A percentile compares a stretch with the other conserved stretches of the same genome.
These are phyloP conservation scores for Ceratocystis eucalypticola DNA, from an alignment of 2,329 filamentous ascomycete species.

Conservation along the genomic window DNA sequence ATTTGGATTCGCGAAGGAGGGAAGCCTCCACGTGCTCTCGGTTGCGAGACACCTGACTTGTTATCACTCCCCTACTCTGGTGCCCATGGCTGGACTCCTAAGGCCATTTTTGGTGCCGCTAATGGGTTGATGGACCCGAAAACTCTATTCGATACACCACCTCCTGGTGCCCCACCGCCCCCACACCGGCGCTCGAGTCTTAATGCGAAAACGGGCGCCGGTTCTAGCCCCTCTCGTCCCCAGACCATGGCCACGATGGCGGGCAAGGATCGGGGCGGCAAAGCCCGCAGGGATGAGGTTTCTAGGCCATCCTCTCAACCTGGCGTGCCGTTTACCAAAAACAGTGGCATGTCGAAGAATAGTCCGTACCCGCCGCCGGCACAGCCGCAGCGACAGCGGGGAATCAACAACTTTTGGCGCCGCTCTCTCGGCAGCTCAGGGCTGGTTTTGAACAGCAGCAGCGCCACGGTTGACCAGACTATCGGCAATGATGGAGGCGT, in stretches of 20 bases:
- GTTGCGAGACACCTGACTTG: slow-evolving; percentile 36
- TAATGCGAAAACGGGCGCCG: slow-evolving; percentile 32
- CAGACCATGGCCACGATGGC: slow-evolving; percentile 11
- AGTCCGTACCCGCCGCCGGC: slow-evolving; percentile 16
- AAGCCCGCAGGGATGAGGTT: slow-evolving; percentile 8
- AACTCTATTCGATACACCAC: slow-evolving; percentile 22
- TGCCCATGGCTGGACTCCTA: slow-evolving; percentile 34
- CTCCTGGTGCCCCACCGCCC: slow-evolving; percentile 32
- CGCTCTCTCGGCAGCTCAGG: slow-evolving; percentile 33
- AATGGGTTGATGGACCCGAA: slow-evolving; percentile 25
- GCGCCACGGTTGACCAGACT: slow-evolving; percentile 16
- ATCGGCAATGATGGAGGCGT: slow-evolving; percentile 15
- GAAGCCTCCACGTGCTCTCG: slow-evolving; percentile 28
- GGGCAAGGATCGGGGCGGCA: slow-evolving; percentile 15
- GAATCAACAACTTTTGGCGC: slow-evolving; percentile 39
- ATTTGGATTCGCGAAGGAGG: slow-evolving; percentile 45
- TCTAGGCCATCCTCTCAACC: slow-evolving; percentile 16
- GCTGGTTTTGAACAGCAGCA: slow-evolving; percentile 20
- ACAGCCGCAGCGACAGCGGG: slow-evolving; percentile 24
- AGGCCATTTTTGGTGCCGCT: slow-evolving; percentile 33
- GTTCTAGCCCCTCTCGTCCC: slow-evolving; percentile 7
- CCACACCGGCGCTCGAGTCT: slow-evolving; percentile 42
- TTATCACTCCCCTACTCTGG: slow-evolving; percentile 37
- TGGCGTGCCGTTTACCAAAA: slow-evolving; percentile 10
- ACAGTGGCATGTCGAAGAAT: slow-evolving; percentile 11